Evolutionary conservation across 2,329 filamentous ascomycete species (phyloP), one percentile per base, ranked within the genome.

Genomic region (Cryphonectria naterciae): DNA sequence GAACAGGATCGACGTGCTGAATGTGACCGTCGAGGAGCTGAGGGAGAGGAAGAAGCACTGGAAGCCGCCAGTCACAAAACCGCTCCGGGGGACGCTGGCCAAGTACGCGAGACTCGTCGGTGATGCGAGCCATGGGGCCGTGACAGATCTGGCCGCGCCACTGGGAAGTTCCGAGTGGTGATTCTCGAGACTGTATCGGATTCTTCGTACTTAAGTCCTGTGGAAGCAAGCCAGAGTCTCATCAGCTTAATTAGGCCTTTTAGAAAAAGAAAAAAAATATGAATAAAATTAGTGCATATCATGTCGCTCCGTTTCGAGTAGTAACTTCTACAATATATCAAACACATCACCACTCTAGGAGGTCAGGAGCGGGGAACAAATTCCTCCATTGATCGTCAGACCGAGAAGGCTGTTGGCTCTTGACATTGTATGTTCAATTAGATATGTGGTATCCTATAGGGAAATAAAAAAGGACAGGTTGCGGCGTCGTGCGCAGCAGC

Each of bases 11-110:
- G 80, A 94, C 87, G 84, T 93, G 4, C 84, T 91, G 54, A 86
- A 95, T 8, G 84, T 88, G 19, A 87, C 92, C 95, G 97, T 83
- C 35, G 86, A 87, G 69, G 92, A 93, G 80, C 83, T 93, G 77
- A 85, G 81, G 17, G 81, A 81, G 77, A 84, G 91, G 71, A 83
- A 84, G 74, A 83, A 85, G 75, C 83, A 83, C 68, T 93, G 91
- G 91, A 86, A 85, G 77, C 85, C 86, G 37, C 92, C 91, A 2
- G 79, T 85, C 72, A 81, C 86, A 70, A 86, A 85, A 74, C 88
- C 87, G 69, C 83, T 83, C 76, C 86, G 88, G 76, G 91, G 91
- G 64, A 93, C 91, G 6, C 81, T 93, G 75, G 88, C 86, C 74
- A 93, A 93, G 82, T 93, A 93, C 77, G 90, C 91, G 7, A 73